These are phyloP conservation scores for Alternaria incomplexa DNA, from an alignment of 2,329 filamentous ascomycete genomes.

Conservation along the genomic window DNA sequence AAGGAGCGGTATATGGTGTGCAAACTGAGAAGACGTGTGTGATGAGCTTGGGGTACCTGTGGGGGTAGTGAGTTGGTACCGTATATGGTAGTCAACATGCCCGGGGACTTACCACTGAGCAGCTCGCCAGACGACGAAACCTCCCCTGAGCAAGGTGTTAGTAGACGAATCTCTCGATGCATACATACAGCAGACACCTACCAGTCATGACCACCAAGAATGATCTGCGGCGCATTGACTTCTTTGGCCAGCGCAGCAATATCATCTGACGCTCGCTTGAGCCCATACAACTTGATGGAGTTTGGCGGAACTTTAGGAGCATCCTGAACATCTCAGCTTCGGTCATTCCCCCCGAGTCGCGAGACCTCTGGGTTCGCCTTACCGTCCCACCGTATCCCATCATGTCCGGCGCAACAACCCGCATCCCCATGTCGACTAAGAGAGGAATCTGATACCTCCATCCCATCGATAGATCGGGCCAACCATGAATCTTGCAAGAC, in stretches of 20 bases:
- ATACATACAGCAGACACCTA: constrained; percentile 1
- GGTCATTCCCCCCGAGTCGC: background rate
- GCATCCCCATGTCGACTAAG: constrained; percentile 72
- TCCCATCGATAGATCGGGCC: constrained; percentile 80
- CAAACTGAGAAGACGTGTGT: constrained; percentile 79
- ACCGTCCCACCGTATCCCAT: constrained; percentile 84
- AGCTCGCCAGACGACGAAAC: constrained; percentile 75
- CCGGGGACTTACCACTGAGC: constrained; percentile 62
- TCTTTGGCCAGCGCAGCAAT: constrained; percentile 73
- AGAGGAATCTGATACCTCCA: constrained; percentile 90
- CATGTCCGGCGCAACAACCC: constrained; percentile 84
- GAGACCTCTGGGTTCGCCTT: constrained; percentile 13
- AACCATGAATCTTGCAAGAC: constrained; percentile 70
- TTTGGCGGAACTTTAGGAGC: constrained; percentile 63
- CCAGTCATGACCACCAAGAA: constrained; percentile 93
- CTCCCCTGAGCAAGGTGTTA: constrained; percentile 63
- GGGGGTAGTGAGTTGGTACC: background rate
- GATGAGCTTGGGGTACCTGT: constrained; percentile 66
- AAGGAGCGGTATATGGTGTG: constrained; percentile 70
- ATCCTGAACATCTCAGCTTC: constrained; percentile 37
- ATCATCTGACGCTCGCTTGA: constrained; percentile 74
- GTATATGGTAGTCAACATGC: background rate
- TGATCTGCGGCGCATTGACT: constrained; percentile 64
- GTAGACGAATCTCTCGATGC: background rate
- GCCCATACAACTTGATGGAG: constrained; percentile 67